These are phyloP conservation scores for Crataegus laevigata DNA, from an alignment of 306 rosid genomes.

Conservation along the genomic window DNA sequence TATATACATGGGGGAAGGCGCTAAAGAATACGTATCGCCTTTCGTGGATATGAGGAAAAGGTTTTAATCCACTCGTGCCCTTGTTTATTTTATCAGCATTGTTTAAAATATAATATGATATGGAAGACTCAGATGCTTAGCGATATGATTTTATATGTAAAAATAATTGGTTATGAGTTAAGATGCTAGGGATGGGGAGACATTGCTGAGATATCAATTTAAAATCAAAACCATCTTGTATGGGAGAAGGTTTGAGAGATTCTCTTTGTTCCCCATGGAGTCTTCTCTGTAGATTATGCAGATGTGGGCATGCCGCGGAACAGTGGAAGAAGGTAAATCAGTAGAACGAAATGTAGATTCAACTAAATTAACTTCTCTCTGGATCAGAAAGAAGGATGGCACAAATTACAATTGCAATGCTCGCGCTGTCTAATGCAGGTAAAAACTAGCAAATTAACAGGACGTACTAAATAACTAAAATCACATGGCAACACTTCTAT, in stretches of 20 bases:
- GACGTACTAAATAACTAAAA: not conserved
- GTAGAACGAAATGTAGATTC: not conserved
- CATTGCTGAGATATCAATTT: not conserved
- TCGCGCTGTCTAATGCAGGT: not conserved
- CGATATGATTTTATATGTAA: not conserved
- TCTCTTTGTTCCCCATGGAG: not conserved
- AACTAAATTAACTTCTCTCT: not conserved
- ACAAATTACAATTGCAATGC: not conserved
- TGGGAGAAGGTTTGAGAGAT: not conserved
- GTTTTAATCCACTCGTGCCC: not conserved
- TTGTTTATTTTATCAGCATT: not conserved
- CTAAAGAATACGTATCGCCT: not conserved
- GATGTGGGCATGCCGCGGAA: not conserved
- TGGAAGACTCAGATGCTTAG: not conserved
- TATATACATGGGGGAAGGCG: too few species aligned
- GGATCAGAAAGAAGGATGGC: not conserved
- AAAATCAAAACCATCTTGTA: not conserved
- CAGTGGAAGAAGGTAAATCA: not conserved
- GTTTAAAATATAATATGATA: not conserved
- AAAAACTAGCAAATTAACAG: not conserved
- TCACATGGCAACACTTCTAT: not conserved
- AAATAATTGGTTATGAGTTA: not conserved
- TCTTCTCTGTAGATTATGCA: not conserved
- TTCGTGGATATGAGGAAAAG: constrained; percentile 3
- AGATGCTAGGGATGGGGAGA: not conserved